phyloP scores from a whole-genome alignment of 2,329 filamentous ascomycete species.

The Ophiocordyceps sinensis region DNA sequence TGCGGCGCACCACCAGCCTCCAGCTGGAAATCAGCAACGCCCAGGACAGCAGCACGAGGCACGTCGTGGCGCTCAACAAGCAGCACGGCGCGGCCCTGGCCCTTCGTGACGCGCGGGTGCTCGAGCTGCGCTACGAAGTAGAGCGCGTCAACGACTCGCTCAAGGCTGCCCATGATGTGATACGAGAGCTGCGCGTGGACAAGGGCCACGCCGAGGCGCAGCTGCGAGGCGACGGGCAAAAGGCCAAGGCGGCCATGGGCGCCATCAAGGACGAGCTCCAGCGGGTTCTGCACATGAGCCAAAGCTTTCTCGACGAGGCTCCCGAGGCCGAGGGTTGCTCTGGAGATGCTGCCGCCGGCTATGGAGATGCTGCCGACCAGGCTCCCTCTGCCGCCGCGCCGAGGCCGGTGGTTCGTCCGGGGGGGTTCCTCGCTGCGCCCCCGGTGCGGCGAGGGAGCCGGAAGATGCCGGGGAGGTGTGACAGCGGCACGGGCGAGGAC shows the following conservation, averaged over 20 bases:
- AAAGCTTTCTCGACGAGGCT: slow-evolving; percentile 21
- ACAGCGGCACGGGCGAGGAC: slow-evolving; percentile 43
- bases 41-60: slow-evolving; percentile 17
- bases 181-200: slow-evolving; percentile 30
- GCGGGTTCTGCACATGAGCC: slow-evolving; percentile 30
- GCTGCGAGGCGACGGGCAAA: slow-evolving; percentile 22
- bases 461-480: slow-evolving; percentile 30
- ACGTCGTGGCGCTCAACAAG: slow-evolving; percentile 21
- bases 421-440: slow-evolving; percentile 11
- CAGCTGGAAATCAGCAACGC: slow-evolving; percentile 22
- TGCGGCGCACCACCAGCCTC: slow-evolving; percentile 23
- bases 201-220: slow-evolving; percentile 23
- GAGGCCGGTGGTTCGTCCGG: slow-evolving; percentile 2
- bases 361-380: background rate
- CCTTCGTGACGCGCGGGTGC: slow-evolving; percentile 33
- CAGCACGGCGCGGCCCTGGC: slow-evolving; percentile 33
- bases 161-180: slow-evolving; percentile 29
- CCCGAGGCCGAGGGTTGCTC: background rate
- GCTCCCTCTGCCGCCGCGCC: background rate
- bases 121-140: slow-evolving; percentile 33
- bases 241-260: slow-evolving; percentile 30
- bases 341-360: background rate
- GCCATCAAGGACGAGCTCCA: slow-evolving; percentile 37
- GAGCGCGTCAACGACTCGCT: slow-evolving; percentile 30
- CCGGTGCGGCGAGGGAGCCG: slow-evolving; percentile 17